phyloP scores from a whole-genome alignment of 2,329 filamentous ascomycete species.

The Alternaria brassicicola region DNA sequence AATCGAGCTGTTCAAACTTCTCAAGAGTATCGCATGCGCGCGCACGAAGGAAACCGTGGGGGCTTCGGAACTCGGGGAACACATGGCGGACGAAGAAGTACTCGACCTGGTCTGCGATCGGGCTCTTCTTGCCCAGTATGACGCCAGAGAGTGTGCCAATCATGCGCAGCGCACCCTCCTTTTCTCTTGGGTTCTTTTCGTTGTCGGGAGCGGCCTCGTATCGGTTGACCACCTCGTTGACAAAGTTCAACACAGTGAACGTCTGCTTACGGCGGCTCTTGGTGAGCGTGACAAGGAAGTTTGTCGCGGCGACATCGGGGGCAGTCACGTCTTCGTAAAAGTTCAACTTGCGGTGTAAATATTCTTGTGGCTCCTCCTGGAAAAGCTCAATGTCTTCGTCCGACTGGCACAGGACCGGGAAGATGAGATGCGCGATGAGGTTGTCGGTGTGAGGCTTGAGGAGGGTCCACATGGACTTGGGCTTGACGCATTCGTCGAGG shows the following conservation, averaged over 20 bases:
- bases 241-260: slow-evolving; percentile 90
- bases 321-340: slow-evolving; percentile 97
- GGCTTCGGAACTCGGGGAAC: slow-evolving; percentile 95
- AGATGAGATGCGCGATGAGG: slow-evolving; percentile 91
- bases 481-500: slow-evolving; percentile 95
- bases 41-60: slow-evolving; percentile 88
- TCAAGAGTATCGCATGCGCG: slow-evolving; percentile 96
- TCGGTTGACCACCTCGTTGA: slow-evolving; percentile 92
- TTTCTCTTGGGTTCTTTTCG: slow-evolving; percentile 91
- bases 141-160: slow-evolving; percentile 94
- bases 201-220: slow-evolving; percentile 85
- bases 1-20: slow-evolving; percentile 96
- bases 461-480: slow-evolving; percentile 95
- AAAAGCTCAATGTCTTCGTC: slow-evolving; percentile 94
- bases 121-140: slow-evolving; percentile 96
- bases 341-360: slow-evolving; percentile 95
- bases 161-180: slow-evolving; percentile 96
- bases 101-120: slow-evolving; percentile 95
- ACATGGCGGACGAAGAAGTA: slow-evolving; percentile 99
- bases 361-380: slow-evolving; percentile 92
- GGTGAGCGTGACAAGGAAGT: slow-evolving; percentile 93
- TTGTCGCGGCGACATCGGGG: slow-evolving; percentile 93
- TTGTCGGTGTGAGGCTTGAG: slow-evolving; percentile 93
- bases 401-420: slow-evolving; percentile 91
- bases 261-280: slow-evolving; percentile 96